Conservation (phyloP, 257 asterid species). For the Gentiana macrophylla region DNA sequence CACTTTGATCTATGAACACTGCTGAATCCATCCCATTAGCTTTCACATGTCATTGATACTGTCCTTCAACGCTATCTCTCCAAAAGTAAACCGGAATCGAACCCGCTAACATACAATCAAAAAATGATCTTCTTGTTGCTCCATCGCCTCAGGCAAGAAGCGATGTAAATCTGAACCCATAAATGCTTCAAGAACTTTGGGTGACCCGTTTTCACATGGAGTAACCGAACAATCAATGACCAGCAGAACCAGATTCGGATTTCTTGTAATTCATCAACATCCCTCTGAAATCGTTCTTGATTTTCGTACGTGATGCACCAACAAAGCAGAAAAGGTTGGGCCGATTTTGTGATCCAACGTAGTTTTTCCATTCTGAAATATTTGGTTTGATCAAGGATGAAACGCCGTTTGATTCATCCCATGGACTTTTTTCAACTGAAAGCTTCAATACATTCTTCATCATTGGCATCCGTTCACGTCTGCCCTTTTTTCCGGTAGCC, state of each 20-base stretch:
- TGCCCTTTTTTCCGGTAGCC: no score
- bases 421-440: slow-evolving; percentile 56
- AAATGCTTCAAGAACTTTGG: slow-evolving; percentile 27
- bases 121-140: slow-evolving; percentile 43
- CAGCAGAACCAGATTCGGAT: no score
- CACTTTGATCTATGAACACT: no score
- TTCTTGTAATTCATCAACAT: no score
- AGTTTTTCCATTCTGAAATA: slow-evolving; percentile 45
- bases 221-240: no score
- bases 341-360: slow-evolving; percentile 31
- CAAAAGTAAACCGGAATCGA: slow-evolving; percentile 64
- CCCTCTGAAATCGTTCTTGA: no score
- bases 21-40: slow-evolving; percentile 71
- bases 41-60: slow-evolving; percentile 66
- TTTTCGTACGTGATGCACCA: slow-evolving; percentile 37
- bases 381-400: slow-evolving; percentile 54
- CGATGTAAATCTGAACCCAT: slow-evolving; percentile 63
- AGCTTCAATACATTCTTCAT: slow-evolving; percentile 54
- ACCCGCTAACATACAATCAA: slow-evolving; percentile 82
- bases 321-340: slow-evolving; percentile 42
- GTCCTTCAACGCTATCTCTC: slow-evolving; percentile 48
- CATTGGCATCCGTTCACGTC: no score
- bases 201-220: no score
- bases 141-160: slow-evolving; percentile 74
- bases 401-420: slow-evolving; percentile 73